Percentiles rank a stretch among this genome's conserved stretches.
Evolutionary conservation across 176 grass and related monocot species (phyloP).

Genomic region (Rhynchospora pubera): DNA sequence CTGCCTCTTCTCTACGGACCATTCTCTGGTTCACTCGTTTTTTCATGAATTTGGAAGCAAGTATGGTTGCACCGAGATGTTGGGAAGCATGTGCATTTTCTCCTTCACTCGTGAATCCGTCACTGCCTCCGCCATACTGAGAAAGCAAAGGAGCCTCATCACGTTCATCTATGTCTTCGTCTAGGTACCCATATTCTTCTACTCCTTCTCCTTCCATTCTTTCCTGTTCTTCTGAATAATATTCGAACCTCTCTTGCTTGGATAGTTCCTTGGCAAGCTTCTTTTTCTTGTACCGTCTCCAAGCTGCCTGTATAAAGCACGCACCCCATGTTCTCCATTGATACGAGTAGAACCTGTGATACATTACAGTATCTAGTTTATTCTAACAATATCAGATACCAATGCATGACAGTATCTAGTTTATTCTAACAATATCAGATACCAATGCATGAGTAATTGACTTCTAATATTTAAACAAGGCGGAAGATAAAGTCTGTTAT

Average conservation of each 20-base stretch:
- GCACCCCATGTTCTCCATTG: constrained; percentile 94
- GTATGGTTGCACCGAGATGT: constrained; percentile 47
- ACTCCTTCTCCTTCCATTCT: neutral
- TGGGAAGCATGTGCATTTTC: constrained; percentile 8
- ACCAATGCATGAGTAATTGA: neutral
- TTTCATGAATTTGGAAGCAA: constrained; percentile 80
- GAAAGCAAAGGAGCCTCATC: constrained; percentile 42
- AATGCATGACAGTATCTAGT: too few species aligned
- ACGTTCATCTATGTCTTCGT: neutral
- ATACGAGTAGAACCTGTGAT: constrained; percentile 70
- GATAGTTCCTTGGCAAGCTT: constrained; percentile 70
- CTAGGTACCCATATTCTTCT: neutral
- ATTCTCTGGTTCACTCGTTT: constrained; percentile 43
- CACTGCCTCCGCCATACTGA: neutral
- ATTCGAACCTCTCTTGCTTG: constrained; percentile 46
- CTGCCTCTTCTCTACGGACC: constrained; percentile 19
- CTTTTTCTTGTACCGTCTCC: constrained; percentile 64
- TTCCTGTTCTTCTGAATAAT: constrained; percentile 10
- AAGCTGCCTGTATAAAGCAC: constrained; percentile 76
- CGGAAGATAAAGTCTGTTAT: neutral
- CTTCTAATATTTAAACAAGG: neutral
- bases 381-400: neutral
- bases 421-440: too few species aligned
- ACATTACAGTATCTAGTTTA: neutral
- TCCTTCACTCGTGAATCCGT: neutral